A percentile compares a stretch with the other conserved stretches of the same genome.
phyloP scores from a whole-genome alignment of 2,329 filamentous ascomycete genomes.

The Didymella glomerata region DNA sequence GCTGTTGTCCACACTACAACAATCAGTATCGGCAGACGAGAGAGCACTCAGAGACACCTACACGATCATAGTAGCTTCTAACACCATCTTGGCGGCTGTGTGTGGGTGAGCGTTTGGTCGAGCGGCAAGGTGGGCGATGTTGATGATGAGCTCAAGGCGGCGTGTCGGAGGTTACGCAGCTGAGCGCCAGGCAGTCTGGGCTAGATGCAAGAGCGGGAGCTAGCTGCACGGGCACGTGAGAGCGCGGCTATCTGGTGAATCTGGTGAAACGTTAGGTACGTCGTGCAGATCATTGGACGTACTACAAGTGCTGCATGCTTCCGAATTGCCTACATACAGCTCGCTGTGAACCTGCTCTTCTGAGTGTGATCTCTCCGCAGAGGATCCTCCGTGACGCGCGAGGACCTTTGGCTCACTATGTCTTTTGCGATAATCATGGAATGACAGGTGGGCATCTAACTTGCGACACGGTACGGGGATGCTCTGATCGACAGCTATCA shows the following conservation, averaged over 20 bases:
- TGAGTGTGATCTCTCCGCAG: background rate
- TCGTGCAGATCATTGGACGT: background rate
- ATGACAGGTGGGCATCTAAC: background rate
- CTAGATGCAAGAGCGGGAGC: slow-evolving; percentile 6
- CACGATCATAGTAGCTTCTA: slow-evolving; percentile 99
- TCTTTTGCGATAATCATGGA: background rate
- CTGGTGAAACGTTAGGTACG: slow-evolving; percentile 6
- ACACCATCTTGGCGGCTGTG: slow-evolving; percentile 76
- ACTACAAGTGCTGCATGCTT: too few species aligned
- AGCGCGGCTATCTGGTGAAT: slow-evolving; percentile 12
- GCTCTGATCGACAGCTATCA: background rate
- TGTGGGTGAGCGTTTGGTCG: slow-evolving; percentile 16
- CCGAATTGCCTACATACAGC: background rate
- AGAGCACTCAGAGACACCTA: slow-evolving; percentile 36
- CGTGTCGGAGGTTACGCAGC: slow-evolving; percentile 29
- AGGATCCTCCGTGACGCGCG: background rate
- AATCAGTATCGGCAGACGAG: slow-evolving; percentile 27
- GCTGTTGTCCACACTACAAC: slow-evolving; percentile 87
- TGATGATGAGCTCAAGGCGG: slow-evolving; percentile 35
- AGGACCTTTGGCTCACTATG: background rate
- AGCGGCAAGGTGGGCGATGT: slow-evolving; percentile 24
- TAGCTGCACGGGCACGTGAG: slow-evolving; percentile 12
- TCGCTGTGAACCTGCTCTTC: background rate
- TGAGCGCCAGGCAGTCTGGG: slow-evolving; percentile 17
- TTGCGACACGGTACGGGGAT: too few species aligned